phyloP scores from a whole-genome alignment of 768 basidiomycete species.

The Naganishia antarctica region DNA sequence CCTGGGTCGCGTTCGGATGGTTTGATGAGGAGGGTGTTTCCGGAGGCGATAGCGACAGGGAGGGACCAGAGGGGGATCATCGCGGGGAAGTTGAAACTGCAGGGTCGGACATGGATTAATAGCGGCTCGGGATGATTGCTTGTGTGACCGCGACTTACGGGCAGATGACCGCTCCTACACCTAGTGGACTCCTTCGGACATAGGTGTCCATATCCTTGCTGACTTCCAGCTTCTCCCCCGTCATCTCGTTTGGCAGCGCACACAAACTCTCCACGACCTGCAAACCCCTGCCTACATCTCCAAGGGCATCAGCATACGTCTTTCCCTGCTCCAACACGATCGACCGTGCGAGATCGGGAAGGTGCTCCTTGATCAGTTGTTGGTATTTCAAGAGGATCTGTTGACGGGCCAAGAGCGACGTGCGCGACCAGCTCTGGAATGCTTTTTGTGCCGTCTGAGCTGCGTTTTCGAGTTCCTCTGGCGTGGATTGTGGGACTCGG shows the following conservation, averaged over 20 bases:
- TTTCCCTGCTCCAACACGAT: slow-evolving; percentile 96
- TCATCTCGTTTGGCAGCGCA: slow-evolving; percentile 73
- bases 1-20: slow-evolving; percentile 96
- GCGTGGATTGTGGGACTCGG: slow-evolving; percentile 81
- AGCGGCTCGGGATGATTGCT: no score
- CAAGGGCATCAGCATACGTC: slow-evolving; percentile 88
- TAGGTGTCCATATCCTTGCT: slow-evolving; percentile 92
- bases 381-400: slow-evolving; percentile 88
- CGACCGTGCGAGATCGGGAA: slow-evolving; percentile 76
- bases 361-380: slow-evolving; percentile 73
- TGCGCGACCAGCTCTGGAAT: slow-evolving; percentile 80
- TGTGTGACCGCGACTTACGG: slow-evolving; percentile 57
- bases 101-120: no score
- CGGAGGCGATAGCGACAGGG: slow-evolving; percentile 45
- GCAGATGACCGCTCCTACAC: slow-evolving; percentile 66
- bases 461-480: slow-evolving; percentile 72
- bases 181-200: slow-evolving; percentile 73
- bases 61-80: slow-evolving; percentile 99
- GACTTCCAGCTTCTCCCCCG: slow-evolving; percentile 87
- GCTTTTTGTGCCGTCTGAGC: slow-evolving; percentile 77
- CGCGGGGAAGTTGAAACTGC: slow-evolving; percentile 50
- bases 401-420: slow-evolving; percentile 80
- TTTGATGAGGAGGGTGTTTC: slow-evolving; percentile 90
- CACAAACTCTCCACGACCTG: slow-evolving; percentile 63
- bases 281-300: slow-evolving; percentile 85